These are phyloP conservation scores for Phaseolus lunatus DNA, from an alignment of 306 rosid species.

Conservation along the genomic window DNA sequence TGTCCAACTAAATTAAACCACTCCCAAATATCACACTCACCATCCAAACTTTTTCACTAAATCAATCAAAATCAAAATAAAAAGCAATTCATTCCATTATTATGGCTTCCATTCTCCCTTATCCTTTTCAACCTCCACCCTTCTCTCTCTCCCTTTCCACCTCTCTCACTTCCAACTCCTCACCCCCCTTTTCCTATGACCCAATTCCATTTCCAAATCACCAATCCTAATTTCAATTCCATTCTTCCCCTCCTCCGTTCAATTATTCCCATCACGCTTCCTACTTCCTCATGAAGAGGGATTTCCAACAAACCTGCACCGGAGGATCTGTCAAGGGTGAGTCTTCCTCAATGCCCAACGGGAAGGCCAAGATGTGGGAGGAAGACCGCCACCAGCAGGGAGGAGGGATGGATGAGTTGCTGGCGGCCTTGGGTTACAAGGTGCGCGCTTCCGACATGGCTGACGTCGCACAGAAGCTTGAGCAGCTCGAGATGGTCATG, in stretches of 20 bases:
- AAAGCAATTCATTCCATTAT: constrained; percentile 50
- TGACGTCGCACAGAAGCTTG: constrained; percentile 78
- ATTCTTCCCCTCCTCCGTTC: not conserved
- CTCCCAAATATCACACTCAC: constrained; percentile 23
- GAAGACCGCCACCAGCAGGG: constrained; percentile 3
- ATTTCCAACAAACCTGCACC: constrained; percentile 39
- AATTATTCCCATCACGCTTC: too few species aligned
- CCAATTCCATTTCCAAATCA: not conserved
- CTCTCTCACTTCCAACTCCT: not conserved
- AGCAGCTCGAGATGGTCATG: constrained; percentile 83
- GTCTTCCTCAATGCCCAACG: constrained; percentile 48
- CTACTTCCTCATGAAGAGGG: constrained; percentile 57
- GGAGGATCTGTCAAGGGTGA: constrained; percentile 38
- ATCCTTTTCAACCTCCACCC: constrained; percentile 65
- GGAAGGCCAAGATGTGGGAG: constrained; percentile 60
- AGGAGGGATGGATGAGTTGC: constrained; percentile 65
- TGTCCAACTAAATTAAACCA: not conserved
- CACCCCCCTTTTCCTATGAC: not conserved
- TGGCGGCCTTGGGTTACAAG: constrained; percentile 80
- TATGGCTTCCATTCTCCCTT: constrained; percentile 71
- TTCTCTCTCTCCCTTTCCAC: constrained; percentile 1
- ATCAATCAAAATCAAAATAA: not conserved
- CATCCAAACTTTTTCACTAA: not conserved
- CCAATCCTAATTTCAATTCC: not conserved
- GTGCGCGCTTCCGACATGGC: constrained; percentile 80